These are phyloP conservation scores for Kodamaea plutei DNA, from an alignment of 1,139 yeast genomes.

Conservation along the genomic window DNA sequence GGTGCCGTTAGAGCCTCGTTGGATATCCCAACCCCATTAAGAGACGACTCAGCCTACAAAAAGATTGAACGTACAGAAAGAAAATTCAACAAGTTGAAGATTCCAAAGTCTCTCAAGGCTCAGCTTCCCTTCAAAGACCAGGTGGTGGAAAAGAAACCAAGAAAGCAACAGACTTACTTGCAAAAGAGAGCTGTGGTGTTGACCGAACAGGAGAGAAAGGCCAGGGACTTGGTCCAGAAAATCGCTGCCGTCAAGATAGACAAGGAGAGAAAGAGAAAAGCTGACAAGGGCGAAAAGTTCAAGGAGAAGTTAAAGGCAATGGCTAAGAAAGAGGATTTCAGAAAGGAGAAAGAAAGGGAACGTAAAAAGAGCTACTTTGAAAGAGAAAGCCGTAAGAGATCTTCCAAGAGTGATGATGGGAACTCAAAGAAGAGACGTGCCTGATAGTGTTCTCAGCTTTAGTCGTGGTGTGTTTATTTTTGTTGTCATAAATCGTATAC, in stretches of 20 bases:
- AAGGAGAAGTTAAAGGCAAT: conserved; percentile 69
- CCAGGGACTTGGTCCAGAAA: conserved; percentile 84
- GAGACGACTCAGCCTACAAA: conserved; percentile 63
- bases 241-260: conserved; percentile 80
- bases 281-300: conserved; percentile 75
- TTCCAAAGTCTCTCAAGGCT: conserved; percentile 73
- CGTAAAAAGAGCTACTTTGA: conserved; percentile 84
- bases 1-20: conserved; percentile 86
- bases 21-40: conserved; percentile 62
- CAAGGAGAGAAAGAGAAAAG: conserved; percentile 73
- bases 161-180: conserved; percentile 76
- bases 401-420: too few species aligned
- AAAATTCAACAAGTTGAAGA: conserved; percentile 79
- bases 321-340: conserved; percentile 68
- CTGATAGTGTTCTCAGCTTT: too few species aligned
- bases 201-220: conserved; percentile 90
- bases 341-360: conserved; percentile 72
- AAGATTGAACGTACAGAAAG: conserved; percentile 87
- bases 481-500: too few species aligned
- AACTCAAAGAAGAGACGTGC: conserved; percentile 24
- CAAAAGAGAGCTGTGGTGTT: conserved; percentile 92
- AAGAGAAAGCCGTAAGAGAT: conserved; percentile 68
- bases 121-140: conserved; percentile 90
- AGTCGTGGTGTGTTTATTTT: too few species aligned
- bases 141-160: conserved; percentile 83